A percentile compares a stretch with the other conserved stretches of the same genome.
These are phyloP conservation scores for Pythium graminicola DNA, from an alignment of 352 stramenopile genomes.

Conservation along the genomic window DNA sequence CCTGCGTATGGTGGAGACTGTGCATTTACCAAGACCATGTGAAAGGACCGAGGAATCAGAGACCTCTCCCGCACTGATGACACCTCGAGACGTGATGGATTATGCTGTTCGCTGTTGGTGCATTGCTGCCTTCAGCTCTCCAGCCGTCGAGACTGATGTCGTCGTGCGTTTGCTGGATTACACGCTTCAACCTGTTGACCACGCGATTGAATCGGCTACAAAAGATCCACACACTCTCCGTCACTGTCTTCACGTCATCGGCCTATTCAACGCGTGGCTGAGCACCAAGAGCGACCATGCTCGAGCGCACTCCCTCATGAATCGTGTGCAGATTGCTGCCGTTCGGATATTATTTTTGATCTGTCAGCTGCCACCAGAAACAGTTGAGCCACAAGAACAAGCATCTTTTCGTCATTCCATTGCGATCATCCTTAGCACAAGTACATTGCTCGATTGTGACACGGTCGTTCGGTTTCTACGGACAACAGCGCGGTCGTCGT, in stretches of 20 bases:
- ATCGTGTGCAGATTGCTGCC: constrained; percentile 5
- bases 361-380: background rate
- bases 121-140: background rate
- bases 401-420: background rate
- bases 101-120: constrained; percentile 27
- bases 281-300: too few relatives aligned
- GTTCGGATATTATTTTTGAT: constrained; percentile 11
- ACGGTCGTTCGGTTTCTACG: constrained; percentile 3
- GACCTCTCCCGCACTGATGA: background rate
- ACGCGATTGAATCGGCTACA: background rate
- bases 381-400: background rate
- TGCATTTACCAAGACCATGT: constrained; percentile 12
- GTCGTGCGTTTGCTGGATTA: background rate
- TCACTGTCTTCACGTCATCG: constrained; percentile 2
- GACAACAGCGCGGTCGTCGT: background rate
- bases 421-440: background rate
- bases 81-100: constrained; percentile 21
- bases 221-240: background rate
- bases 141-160: too few relatives aligned
- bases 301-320: background rate
- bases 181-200: background rate
- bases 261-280: background rate
- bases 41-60: too few relatives aligned
- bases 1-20: constrained; percentile 3
- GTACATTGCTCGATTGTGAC: constrained; percentile 7